Evolutionary conservation across 129 eudicot genomes (phyloP).

Genomic region (Rutidosis leptorrhynchoides): DNA sequence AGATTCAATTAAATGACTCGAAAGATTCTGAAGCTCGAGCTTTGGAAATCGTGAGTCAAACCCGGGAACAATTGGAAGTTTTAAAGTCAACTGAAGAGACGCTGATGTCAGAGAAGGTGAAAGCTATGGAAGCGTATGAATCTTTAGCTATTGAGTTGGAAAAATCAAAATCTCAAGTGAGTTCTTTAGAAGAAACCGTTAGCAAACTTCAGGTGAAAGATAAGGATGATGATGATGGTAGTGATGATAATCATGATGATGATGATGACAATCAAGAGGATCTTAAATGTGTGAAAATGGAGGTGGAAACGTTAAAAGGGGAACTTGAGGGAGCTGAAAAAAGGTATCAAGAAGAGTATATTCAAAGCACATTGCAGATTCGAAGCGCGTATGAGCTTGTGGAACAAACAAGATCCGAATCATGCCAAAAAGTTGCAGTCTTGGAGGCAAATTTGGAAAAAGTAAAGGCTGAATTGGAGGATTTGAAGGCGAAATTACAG

Average conservation of each 20-base stretch:
- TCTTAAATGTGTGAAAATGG: conserved; percentile 38
- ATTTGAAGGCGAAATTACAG: conserved; percentile 43
- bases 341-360: conserved; percentile 65
- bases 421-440: conserved; percentile 44
- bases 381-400: conserved; percentile 72
- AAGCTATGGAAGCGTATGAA: conserved; percentile 51
- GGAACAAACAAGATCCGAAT: conserved; percentile 59
- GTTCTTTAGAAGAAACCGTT: conserved; percentile 54
- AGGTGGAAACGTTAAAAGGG: conserved; percentile 44
- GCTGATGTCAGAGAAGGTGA: conserved; percentile 41
- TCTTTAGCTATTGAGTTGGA: conserved; percentile 54
- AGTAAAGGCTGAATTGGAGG: conserved; percentile 48
- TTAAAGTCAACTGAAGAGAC: conserved; percentile 49
- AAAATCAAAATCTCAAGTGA: conserved; percentile 46
- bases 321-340: conserved; percentile 71
- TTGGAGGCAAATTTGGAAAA: conserved; percentile 45
- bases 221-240: conserved; percentile 15
- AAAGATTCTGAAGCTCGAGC: conserved; percentile 69
- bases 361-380: conserved; percentile 69
- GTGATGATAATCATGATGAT: conserved; percentile 18
- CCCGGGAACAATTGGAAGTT: conserved; percentile 46
- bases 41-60: conserved; percentile 40
- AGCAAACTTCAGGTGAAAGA: conserved; percentile 34
- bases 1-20: conserved; percentile 52
- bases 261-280: conserved; percentile 32